A percentile compares a stretch with the other conserved stretches of the same genome.
Conservation (phyloP, 1,284 basidiomycete species). For the Apiotrichum laibachii region DNA sequence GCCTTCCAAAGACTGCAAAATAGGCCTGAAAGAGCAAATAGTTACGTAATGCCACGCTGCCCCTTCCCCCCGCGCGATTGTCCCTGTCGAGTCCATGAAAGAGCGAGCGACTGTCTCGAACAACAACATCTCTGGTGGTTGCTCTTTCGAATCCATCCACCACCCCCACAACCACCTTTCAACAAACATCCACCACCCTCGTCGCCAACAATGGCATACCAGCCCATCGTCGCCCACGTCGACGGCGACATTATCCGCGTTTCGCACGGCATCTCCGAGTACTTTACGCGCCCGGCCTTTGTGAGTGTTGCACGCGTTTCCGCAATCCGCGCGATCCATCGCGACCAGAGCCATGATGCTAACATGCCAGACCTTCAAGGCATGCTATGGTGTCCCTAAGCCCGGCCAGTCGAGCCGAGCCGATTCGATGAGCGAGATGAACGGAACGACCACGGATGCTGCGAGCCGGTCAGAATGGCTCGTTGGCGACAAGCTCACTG, state of each 20-base stretch:
- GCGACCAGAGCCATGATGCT: background rate
- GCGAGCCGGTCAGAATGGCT: constrained; percentile 68
- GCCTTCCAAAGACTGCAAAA: too few relatives aligned
- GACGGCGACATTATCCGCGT: constrained; percentile 41
- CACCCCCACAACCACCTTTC: background rate
- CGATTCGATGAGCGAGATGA: constrained; percentile 15
- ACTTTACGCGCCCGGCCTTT: constrained; percentile 33
- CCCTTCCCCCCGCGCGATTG: too few relatives aligned
- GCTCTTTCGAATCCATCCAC: background rate
- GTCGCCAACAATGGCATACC: constrained; percentile 7
- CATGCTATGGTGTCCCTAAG: constrained; percentile 38
- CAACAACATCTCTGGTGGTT: background rate
- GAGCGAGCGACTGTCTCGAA: too few relatives aligned
- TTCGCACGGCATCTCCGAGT: constrained; percentile 35
- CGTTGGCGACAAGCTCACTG: constrained; percentile 75
- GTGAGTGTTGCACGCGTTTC: constrained; percentile 21
- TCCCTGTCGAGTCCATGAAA: too few relatives aligned
- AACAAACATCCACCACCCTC: background rate
- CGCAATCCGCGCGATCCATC: background rate
- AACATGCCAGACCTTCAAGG: constrained; percentile 25
- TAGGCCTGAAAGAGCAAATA: too few relatives aligned
- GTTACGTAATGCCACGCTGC: too few relatives aligned
- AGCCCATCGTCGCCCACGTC: constrained; percentile 38
- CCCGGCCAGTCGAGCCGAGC: constrained; percentile 5
- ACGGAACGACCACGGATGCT: constrained; percentile 18